A percentile compares a stretch with the other conserved stretches of the same genome.
These are phyloP conservation scores for Adansonia rubrostipa DNA, from an alignment of 441 rosid species.

Conservation along the genomic window DNA sequence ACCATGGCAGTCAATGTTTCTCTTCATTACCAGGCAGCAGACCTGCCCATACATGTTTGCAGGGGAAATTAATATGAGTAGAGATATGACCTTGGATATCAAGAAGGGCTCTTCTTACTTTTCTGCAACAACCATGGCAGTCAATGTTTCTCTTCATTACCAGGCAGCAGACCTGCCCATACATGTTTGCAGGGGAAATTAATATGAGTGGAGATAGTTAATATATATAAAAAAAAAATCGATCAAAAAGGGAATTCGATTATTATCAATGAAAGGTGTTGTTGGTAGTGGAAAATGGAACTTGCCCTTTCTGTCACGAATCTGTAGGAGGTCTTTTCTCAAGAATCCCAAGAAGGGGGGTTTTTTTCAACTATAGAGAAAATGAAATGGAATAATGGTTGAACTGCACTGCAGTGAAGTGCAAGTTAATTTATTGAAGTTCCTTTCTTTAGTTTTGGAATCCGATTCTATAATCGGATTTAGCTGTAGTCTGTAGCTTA, in stretches of 20 bases:
- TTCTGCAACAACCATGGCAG: slow-evolving; percentile 55
- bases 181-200: background rate
- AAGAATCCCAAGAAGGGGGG: background rate
- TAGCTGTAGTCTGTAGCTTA: background rate
- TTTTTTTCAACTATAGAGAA: slow-evolving; percentile 9
- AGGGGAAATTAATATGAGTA: background rate
- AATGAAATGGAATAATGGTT: slow-evolving; percentile 18
- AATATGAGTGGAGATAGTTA: background rate
- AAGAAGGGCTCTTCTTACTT: slow-evolving; percentile 50
- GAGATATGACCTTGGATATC: slow-evolving; percentile 41
- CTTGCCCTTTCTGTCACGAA: slow-evolving; percentile 41
- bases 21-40: slow-evolving; percentile 55
- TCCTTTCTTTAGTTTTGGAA: slow-evolving; percentile 28
- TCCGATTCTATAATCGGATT: slow-evolving; percentile 37
- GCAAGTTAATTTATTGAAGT: background rate
- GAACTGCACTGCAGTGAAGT: background rate
- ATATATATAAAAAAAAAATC: background rate
- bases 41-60: slow-evolving; percentile 27
- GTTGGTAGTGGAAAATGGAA: background rate
- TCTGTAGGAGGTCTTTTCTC: background rate
- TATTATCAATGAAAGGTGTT: background rate
- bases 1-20: slow-evolving; percentile 57
- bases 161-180: slow-evolving; percentile 46
- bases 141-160: slow-evolving; percentile 58
- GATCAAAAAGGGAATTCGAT: background rate